Conservation (phyloP, 2,329 filamentous ascomycete species). For the Monilinia polystroma region DNA sequence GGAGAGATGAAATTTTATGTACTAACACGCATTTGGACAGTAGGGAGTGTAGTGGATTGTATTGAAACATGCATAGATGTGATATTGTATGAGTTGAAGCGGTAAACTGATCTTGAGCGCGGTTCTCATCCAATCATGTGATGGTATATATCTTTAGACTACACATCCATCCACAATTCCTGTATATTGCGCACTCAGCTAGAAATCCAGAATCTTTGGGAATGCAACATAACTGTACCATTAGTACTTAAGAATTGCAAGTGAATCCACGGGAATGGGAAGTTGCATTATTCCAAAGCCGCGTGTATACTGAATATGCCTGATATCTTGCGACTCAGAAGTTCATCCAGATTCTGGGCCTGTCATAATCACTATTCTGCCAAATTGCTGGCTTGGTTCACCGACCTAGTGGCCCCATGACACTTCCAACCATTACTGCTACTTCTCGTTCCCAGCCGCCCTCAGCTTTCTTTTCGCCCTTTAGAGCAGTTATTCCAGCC, state of each 20-base stretch:
- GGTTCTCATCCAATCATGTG: constrained; percentile 6
- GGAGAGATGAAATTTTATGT: not conserved
- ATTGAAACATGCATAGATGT: not conserved
- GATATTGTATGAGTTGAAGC: not conserved
- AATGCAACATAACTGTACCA: not conserved
- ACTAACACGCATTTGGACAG: not conserved
- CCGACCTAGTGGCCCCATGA: constrained; percentile 50
- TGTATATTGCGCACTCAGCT: not conserved
- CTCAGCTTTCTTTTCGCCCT: constrained; percentile 51
- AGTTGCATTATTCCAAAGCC: not conserved
- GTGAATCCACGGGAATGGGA: not conserved
- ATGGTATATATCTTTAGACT: constrained; percentile 6
- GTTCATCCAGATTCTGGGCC: not conserved
- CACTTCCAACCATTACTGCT: constrained; percentile 88
- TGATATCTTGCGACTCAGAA: not conserved
- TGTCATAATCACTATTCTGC: not conserved
- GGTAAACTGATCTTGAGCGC: not conserved
- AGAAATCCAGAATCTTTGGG: not conserved
- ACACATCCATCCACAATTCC: not conserved
- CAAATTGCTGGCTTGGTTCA: constrained; percentile 25
- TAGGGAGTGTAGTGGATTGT: not conserved
- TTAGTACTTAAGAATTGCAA: not conserved
- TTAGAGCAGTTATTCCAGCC: constrained; percentile 53
- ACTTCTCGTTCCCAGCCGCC: constrained; percentile 83
- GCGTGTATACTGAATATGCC: not conserved